Percentiles rank a stretch among this genome's conserved stretches.
Evolutionary conservation across 78 protist genomes (phyloP).

Genomic region (Protostelium mycophagum): DNA sequence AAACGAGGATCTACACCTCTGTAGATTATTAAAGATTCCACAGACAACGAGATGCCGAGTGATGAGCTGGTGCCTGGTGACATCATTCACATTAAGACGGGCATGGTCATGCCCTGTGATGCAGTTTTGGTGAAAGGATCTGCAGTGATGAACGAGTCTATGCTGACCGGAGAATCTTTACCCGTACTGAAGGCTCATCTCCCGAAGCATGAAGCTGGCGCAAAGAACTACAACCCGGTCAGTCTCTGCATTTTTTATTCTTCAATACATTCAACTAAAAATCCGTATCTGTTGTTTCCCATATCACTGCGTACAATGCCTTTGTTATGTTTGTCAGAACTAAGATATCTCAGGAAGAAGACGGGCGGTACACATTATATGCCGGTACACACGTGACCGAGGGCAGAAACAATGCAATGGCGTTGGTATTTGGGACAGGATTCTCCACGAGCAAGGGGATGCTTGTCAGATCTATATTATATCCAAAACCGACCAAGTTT

Average conservation of each 20-base stretch:
- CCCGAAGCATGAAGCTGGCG: neutral
- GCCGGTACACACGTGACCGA: conserved; percentile 34
- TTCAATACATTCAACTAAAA: too few species aligned
- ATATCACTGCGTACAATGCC: too few species aligned
- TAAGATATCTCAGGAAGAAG: conserved; percentile 2
- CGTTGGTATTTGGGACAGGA: conserved; percentile 50
- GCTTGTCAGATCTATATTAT: conserved; percentile 62
- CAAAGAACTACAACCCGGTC: neutral
- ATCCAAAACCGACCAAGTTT: conserved; percentile 66
- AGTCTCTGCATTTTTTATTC: too few species aligned
- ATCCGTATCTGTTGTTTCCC: too few species aligned
- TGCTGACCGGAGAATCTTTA: conserved; percentile 96
- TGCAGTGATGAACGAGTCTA: conserved; percentile 89
- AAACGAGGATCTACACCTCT: too few species aligned
- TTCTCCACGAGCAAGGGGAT: conserved; percentile 75
- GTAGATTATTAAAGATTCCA: too few species aligned
- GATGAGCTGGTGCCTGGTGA: conserved; percentile 35
- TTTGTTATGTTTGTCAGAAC: neutral
- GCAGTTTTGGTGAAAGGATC: conserved; percentile 80
- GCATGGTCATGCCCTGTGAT: conserved; percentile 81
- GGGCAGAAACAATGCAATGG: neutral
- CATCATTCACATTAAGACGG: conserved; percentile 11
- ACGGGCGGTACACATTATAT: conserved; percentile 9
- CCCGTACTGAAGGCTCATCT: conserved; percentile 67
- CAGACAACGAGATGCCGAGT: neutral